Conservation (phyloP, 495 filamentous ascomycete genomes). For the Podospora comata region DNA sequence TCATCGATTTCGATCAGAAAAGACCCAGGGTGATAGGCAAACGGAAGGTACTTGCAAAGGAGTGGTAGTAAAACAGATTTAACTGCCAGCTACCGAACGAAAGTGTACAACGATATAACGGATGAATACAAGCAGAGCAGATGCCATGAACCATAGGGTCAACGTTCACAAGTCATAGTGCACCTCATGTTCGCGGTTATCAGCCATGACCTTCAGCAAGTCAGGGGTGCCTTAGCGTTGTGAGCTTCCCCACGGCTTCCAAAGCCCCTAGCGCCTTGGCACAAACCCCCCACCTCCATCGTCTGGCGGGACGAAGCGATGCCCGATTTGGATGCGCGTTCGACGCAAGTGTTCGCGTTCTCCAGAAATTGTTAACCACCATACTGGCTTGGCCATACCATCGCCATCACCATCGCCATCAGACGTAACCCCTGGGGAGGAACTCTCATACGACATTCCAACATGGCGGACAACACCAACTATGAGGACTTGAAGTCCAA, state of each 20-base stretch:
- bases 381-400: not conserved
- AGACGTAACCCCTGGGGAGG: not conserved
- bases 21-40: not conserved
- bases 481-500: conserved; percentile 38
- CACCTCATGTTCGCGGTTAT: too few species aligned
- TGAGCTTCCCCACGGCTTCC: not conserved
- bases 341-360: not conserved
- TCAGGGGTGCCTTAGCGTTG: not conserved
- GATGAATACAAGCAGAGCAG: not conserved
- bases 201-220: too few species aligned
- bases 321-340: conserved; percentile 2
- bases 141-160: not conserved
- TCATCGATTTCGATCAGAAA: not conserved
- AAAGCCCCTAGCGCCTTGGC: not conserved
- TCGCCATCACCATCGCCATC: not conserved
- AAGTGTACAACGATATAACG: too few species aligned
- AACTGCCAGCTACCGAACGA: too few species aligned
- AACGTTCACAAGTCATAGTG: too few species aligned
- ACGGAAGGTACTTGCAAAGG: not conserved
- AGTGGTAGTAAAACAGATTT: too few species aligned
- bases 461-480: conserved; percentile 24
- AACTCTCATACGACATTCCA: not conserved
- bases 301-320: conserved; percentile 1
- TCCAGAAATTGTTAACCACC: not conserved
- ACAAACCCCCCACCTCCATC: not conserved